Evolutionary conservation across 495 filamentous ascomycete genomes (phyloP).

Genomic region (Aspergillus baeticus): DNA sequence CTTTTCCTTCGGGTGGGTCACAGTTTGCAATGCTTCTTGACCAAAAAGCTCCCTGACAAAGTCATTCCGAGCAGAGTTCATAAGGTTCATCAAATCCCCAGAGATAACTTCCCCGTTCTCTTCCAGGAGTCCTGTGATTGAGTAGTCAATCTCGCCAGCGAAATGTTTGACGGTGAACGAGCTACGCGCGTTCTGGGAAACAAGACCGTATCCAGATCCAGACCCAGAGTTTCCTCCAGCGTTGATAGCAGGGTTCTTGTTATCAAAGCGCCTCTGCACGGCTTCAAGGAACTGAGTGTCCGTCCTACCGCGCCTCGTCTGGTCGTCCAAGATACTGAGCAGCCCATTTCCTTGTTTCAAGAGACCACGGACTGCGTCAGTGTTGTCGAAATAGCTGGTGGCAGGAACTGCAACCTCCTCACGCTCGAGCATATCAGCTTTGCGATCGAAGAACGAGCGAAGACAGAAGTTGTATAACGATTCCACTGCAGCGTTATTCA

Average conservation of each 20-base stretch:
- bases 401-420: conserved; percentile 88
- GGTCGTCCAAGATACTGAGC: conserved; percentile 91
- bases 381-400: conserved; percentile 97
- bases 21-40: conserved; percentile 85
- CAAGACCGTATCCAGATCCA: conserved; percentile 75
- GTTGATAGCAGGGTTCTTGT: conserved; percentile 85
- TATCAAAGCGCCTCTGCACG: conserved; percentile 86
- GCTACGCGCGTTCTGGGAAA: conserved; percentile 71
- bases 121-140: conserved; percentile 78
- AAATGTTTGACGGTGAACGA: conserved; percentile 92
- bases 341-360: conserved; percentile 91
- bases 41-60: conserved; percentile 90
- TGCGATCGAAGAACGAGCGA: conserved; percentile 92
- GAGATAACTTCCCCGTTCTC: conserved; percentile 96
- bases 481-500: conserved; percentile 92
- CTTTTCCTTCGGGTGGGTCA: conserved; percentile 87
- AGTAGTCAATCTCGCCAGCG: conserved; percentile 95
- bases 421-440: conserved; percentile 84
- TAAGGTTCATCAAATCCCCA: conserved; percentile 92
- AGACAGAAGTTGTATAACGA: conserved; percentile 88
- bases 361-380: conserved; percentile 84
- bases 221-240: conserved; percentile 67
- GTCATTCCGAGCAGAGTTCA: conserved; percentile 79
- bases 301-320: conserved; percentile 81
- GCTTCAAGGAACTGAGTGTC: conserved; percentile 89